Conservation (phyloP, 768 basidiomycete species). For the Serendipita sp. region DNA sequence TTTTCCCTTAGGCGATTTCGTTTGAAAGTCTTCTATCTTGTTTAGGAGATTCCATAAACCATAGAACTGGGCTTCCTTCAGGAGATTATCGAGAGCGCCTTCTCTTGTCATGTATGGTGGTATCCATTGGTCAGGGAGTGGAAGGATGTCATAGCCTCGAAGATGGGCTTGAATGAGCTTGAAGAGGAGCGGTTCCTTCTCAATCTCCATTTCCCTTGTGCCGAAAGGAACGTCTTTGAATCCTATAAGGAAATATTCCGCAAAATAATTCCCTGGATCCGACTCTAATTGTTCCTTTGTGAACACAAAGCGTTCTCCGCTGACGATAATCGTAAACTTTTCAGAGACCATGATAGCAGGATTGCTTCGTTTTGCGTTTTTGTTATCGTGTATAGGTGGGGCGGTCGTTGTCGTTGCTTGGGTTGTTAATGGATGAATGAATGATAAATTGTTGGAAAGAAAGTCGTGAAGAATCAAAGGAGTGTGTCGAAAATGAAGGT, state of each 20-base stretch:
- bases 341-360: background rate
- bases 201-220: conserved; percentile 1
- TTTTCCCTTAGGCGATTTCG: background rate
- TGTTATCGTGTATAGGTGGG: too few species aligned
- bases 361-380: too few species aligned
- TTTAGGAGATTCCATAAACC: conserved; percentile 3
- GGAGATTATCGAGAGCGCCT: background rate
- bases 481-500: too few species aligned
- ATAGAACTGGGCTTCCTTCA: background rate
- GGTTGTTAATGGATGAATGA: background rate
- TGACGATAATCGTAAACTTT: background rate
- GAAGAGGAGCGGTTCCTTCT: background rate
- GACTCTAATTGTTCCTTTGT: background rate
- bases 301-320: background rate
- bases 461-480: background rate
- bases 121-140: background rate
- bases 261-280: conserved; percentile 1
- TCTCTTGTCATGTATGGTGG: conserved; percentile 6
- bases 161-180: background rate
- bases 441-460: background rate
- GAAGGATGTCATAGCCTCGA: background rate
- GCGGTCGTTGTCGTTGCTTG: background rate
- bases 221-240: background rate
- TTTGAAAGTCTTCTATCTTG: background rate
- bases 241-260: background rate